Evolutionary conservation across 306 rosid species (phyloP).

Genomic region (Rubus parviflorus): DNA sequence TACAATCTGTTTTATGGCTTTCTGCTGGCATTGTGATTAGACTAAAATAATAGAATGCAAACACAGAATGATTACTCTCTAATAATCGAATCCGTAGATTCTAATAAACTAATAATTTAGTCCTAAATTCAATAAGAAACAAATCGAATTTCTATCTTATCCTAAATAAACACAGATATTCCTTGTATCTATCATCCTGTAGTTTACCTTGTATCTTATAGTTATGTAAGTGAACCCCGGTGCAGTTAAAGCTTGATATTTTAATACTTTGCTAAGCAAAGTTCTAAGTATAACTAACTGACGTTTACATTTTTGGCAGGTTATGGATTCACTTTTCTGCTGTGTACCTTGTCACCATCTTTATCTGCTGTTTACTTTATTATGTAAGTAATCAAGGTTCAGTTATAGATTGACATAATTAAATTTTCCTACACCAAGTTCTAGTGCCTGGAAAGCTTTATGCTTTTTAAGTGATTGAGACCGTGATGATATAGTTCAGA

Average conservation of each 20-base stretch:
- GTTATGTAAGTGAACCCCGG: background rate
- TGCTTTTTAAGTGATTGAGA: conserved; percentile 15
- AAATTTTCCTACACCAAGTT: conserved; percentile 17
- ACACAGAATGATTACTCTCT: too few relatives aligned
- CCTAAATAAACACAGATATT: too few relatives aligned
- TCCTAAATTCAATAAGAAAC: too few relatives aligned
- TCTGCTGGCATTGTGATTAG: background rate
- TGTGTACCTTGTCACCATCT: conserved; percentile 75
- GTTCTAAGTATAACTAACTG: conserved; percentile 13
- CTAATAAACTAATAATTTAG: too few relatives aligned
- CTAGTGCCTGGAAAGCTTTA: conserved; percentile 16
- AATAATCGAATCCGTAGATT: too few relatives aligned
- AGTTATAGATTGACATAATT: conserved; percentile 7
- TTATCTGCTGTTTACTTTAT: conserved; percentile 70
- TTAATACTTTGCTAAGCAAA: conserved; percentile 10
- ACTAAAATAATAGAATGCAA: background rate
- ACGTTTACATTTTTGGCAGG: conserved; percentile 44
- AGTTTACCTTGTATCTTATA: too few relatives aligned
- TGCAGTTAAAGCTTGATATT: conserved; percentile 18
- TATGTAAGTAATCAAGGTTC: conserved; percentile 51
- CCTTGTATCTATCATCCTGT: too few relatives aligned
- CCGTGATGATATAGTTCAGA: background rate
- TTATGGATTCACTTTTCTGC: conserved; percentile 92
- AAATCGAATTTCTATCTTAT: too few relatives aligned
- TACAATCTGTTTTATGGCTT: too few relatives aligned